Percentiles rank a stretch among this genome's conserved stretches.
These are phyloP conservation scores for Cyclotella sp. DNA, from an alignment of 108 stramenopile genomes.

Conservation along the genomic window DNA sequence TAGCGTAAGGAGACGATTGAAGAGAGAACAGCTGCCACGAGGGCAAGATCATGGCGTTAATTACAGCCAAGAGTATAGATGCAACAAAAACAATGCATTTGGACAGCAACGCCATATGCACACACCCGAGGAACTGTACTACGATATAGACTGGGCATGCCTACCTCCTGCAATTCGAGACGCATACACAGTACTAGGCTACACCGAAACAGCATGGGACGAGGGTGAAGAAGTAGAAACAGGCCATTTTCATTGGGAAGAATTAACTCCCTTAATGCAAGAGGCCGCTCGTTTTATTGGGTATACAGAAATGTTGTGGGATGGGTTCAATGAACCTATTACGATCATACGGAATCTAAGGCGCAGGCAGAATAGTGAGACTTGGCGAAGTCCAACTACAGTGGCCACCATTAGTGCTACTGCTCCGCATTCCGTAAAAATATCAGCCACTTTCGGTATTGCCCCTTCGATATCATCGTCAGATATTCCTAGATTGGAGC, in stretches of 20 bases:
- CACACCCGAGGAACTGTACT: constrained; percentile 23
- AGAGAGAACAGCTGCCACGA: neutral
- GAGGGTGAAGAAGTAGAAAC: neutral
- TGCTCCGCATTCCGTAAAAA: no score
- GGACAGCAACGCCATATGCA: neutral
- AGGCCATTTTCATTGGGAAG: constrained; percentile 33
- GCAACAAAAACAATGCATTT: neutral
- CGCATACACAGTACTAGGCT: neutral
- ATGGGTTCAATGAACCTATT: neutral
- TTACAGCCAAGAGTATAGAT: no score
- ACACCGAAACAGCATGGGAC: constrained; percentile 19
- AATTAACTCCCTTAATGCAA: constrained; percentile 35
- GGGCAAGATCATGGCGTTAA: no score
- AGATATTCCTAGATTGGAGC: no score
- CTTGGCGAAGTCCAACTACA: neutral
- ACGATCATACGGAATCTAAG: neutral
- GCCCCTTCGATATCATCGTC: neutral
- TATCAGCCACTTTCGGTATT: neutral
- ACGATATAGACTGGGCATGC: constrained; percentile 24
- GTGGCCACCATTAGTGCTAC: no score
- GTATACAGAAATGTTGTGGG: constrained; percentile 13
- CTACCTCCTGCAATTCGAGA: constrained; percentile 21
- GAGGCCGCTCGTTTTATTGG: constrained; percentile 37
- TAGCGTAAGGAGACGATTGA: neutral
- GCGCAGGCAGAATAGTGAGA: neutral